Percentiles rank a stretch among this genome's conserved stretches.
Evolutionary conservation across 108 stramenopile genomes (phyloP).

Genomic region (Stephanodiscus triporus): DNA sequence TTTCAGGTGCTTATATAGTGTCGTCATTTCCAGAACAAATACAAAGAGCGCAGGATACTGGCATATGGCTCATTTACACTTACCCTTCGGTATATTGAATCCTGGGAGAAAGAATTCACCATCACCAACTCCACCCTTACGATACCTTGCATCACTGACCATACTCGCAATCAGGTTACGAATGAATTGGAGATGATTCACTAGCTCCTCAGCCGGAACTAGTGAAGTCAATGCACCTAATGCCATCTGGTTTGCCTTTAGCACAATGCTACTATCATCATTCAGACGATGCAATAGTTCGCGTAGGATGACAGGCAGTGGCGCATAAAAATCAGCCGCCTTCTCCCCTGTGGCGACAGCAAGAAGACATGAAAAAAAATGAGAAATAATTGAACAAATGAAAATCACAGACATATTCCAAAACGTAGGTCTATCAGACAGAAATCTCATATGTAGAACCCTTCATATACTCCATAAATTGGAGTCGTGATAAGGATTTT

Average conservation of each 20-base stretch:
- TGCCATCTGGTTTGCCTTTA: slow-evolving; percentile 68
- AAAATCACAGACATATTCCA: not conserved
- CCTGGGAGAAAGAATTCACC: slow-evolving; percentile 93
- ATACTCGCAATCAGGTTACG: slow-evolving; percentile 89
- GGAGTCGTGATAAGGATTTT: slow-evolving; percentile 18
- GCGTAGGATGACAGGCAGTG: slow-evolving; percentile 84
- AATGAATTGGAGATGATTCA: slow-evolving; percentile 89
- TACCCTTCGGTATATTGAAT: slow-evolving; percentile 93
- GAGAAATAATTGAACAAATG: slow-evolving; percentile 11
- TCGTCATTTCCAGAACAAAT: slow-evolving; percentile 23
- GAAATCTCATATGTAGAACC: slow-evolving; percentile 43
- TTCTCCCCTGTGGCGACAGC: slow-evolving; percentile 65
- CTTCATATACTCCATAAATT: slow-evolving; percentile 20
- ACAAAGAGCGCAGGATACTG: not conserved
- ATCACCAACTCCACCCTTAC: slow-evolving; percentile 89
- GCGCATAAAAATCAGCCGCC: slow-evolving; percentile 85
- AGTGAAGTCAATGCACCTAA: slow-evolving; percentile 76
- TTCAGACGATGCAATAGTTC: slow-evolving; percentile 92
- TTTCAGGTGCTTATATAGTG: slow-evolving; percentile 50
- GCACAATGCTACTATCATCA: slow-evolving; percentile 79
- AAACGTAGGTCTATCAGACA: slow-evolving; percentile 30
- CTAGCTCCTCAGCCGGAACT: slow-evolving; percentile 91
- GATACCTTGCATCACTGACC: slow-evolving; percentile 86
- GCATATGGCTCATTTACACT: slow-evolving; percentile 16
- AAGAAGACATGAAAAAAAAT: slow-evolving; percentile 23